Base-by-base conservation (phyloP, 164 flowering plant species). In the Magnolia officinalis region DNA sequence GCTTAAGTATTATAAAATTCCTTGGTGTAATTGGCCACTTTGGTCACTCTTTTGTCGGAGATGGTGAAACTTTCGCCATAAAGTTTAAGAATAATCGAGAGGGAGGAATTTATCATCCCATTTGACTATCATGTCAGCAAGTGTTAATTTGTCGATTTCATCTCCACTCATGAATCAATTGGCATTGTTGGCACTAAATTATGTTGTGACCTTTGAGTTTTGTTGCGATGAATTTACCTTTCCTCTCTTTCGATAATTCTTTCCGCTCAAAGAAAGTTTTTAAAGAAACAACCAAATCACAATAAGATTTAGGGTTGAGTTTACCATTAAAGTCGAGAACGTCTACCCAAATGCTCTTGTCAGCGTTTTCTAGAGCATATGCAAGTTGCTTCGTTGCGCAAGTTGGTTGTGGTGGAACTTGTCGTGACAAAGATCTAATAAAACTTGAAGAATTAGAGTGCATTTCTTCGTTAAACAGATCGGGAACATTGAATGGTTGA, bases 181-280 rank as follows among this genome's bases (percentile, higher is more conserved):
- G 45, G 45, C 45, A 37, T 37, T 37, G 45, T 55, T 69, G 67
- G 67, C 78, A 76, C 74, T 68, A 76, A 70, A 70, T 37, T 63
- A 61, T 20, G 16, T 24, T 68, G 61, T 70, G 69, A 8, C 69
- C 68, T 13, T 71, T 76, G 21, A 70, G 59, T 49, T 61, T 71
- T 31, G 74, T 76, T 21, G 78, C 31, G 45, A 76, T n/a, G 18
- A 76, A 21, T 31, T 31, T 16, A 1, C 24, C 72, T 29, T 75
- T 68, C 52, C 72, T 55, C 58, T 26, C 77, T 24, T 67, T 65
- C 14, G 10, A 52, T 8, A 68, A n/a, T 11, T 76, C 73, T 10
- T 70, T 72, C 74, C 66, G 9, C 21, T 72, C 45, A 72, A 52
- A 72, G 21, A 58, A 72, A 21, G 49, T 29, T 29, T 69, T 51